Evolutionary conservation across 257 asterid species (phyloP), one percentile per base, ranked within the genome.

Genomic region (Nicotiana noctiflora): DNA sequence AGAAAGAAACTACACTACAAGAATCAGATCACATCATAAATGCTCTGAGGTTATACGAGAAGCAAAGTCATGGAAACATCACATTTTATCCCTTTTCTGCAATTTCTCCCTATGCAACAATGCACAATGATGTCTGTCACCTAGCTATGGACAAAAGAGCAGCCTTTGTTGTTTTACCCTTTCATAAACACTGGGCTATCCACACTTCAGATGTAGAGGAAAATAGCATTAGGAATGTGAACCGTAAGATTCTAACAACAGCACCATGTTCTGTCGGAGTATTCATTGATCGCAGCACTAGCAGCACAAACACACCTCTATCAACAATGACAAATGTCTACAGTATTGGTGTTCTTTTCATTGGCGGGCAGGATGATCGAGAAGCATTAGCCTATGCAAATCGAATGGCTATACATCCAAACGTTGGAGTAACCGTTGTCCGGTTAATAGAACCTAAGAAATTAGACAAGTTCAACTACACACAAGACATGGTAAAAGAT

Each of bases 351-450:
- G 84, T 89, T 10, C 27, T 87, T 27, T 89, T 86, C 65, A 4
- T 89, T 3, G 90, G 92, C 8, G 92, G 92, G 12, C 49, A 82
- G 1, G 90, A 89, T 52, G 92, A 89, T 34, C 79, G 90, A 6
- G 92, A 89, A 37, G 89, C 91, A 15, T 37, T 87, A 76, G 84
- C 89, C 3, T 81, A 81, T 19, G 89, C 85, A 6, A 10, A 63
- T 3, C 83, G 89, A 3, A 87, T 89, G 89, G 87, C 83, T 23
- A 74, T 67, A 60, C 86, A 83, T 17, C 85, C 84, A 1, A 80
- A 81, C 15, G 79, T 81, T 2, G 4, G 77, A 1, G 83, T 89
- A n/a, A 83, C 86, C 3, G 29, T 89, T 13, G 29, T 87, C 2
- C 84, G 87, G 17, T 46, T 87, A 2, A 27, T 59, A 3, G 79